Base-by-base conservation (phyloP, 2,329 filamentous ascomycete genomes). In the Fusarium sp. region DNA sequence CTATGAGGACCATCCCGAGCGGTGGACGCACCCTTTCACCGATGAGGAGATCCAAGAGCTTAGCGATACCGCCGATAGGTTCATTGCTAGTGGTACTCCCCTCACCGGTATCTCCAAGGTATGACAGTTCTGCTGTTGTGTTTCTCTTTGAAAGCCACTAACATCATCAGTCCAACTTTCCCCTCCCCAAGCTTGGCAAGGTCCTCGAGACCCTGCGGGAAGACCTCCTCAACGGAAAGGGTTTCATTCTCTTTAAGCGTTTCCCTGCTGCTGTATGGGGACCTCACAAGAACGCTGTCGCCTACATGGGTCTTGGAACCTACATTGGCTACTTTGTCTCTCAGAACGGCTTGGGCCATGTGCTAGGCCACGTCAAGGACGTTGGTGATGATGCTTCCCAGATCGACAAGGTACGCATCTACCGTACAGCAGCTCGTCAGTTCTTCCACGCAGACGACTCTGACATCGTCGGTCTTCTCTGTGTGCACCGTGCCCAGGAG, bases 341-440 rank as follows among this genome's bases (percentile, higher is more conserved):
- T 23, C 93, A 97, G 76, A 97, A 97, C 81, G 89, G 90, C 16
- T 87, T 89, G 16, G 93, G 93, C 46, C 93, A 96, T 80, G 91
- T 96, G 9, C 86, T 97, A 1, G 93, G 93, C 7, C 93, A 97
- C 78, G 93, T 96, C 73, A 95, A 96, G 81, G 93, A 96, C 79
- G 86, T 96, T 4, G 92, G 92, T 49, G 93, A 94, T 71, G 93
- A 96, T 77, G 85, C 90, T 25, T 87, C 85, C 4, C 90, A 93
- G 81, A 96, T 93, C 74, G 91, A 96, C 81, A 91, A 90, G 73
- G 93, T 97, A 65, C 90, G 93, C 73, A 97, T 97, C 80, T 97
- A 97, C 83, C 87, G 93, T 69, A 97, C 93, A 2, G 92, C 93
- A 69, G 93, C 93, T 2, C 73, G 74, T 2, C 74, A 76, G 31